phyloP scores from a whole-genome alignment of 2,329 filamentous ascomycete genomes.

The Leptodontidium sp. region DNA sequence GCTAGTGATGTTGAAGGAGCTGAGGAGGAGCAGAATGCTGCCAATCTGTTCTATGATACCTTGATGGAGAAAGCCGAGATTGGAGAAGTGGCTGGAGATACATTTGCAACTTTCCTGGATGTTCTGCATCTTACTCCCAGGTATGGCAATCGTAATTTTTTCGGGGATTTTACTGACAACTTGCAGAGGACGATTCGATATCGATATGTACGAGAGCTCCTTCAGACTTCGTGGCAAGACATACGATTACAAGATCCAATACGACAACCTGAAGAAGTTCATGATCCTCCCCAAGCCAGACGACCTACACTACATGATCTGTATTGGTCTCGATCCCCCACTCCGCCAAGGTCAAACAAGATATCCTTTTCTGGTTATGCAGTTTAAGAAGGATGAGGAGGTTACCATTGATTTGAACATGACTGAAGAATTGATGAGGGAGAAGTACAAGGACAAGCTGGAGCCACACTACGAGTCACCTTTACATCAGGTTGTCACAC shows the following conservation, averaged over 20 bases:
- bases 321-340: constrained; percentile 92
- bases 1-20: constrained; percentile 62
- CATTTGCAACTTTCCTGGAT: constrained; percentile 96
- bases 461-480: constrained; percentile 92
- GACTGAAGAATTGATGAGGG: constrained; percentile 85
- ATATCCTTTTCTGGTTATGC: constrained; percentile 99
- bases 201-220: constrained; percentile 98
- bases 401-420: constrained; percentile 97
- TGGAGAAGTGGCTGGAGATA: constrained; percentile 98
- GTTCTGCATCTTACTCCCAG: constrained; percentile 95
- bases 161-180: constrained; percentile 39
- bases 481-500: constrained; percentile 90
- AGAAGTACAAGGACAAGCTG: constrained; percentile 89
- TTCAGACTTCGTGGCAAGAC: constrained; percentile 98
- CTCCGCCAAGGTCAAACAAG: constrained; percentile 96
- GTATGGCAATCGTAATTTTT: constrained; percentile 54
- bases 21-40: constrained; percentile 91
- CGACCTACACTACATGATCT: constrained; percentile 93
- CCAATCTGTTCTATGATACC: constrained; percentile 97
- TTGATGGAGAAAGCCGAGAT: constrained; percentile 99
- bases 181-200: constrained; percentile 93
- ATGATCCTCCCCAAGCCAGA: constrained; percentile 99
- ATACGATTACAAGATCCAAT: constrained; percentile 99
- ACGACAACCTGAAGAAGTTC: constrained; percentile 97
- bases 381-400: constrained; percentile 97